phyloP scores from a whole-genome alignment of 805 yeast genomes.

The Schizosaccharomyces lindneri region DNA sequence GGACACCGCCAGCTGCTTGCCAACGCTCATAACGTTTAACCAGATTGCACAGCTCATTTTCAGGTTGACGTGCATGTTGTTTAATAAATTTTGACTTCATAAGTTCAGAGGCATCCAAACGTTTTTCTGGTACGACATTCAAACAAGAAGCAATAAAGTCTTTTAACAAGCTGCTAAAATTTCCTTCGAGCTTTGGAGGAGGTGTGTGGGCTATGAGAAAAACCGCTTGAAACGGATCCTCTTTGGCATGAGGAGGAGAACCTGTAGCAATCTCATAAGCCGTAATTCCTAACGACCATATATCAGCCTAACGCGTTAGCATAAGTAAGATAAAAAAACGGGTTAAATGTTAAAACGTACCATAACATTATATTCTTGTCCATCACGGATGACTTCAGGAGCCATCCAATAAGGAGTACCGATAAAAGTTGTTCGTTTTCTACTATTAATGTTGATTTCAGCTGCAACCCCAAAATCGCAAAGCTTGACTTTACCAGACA shows the following conservation, averaged over 20 bases:
- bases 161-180: slow-evolving; percentile 47
- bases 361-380: slow-evolving; percentile 23
- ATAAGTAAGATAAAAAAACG: background rate
- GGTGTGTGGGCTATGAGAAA: slow-evolving; percentile 75
- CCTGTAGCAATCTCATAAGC: slow-evolving; percentile 88
- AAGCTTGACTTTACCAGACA: slow-evolving; percentile 69
- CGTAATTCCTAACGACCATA: slow-evolving; percentile 93
- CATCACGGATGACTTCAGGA: slow-evolving; percentile 23
- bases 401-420: slow-evolving; percentile 36
- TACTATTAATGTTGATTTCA: slow-evolving; percentile 45
- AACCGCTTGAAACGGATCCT: slow-evolving; percentile 87
- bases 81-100: slow-evolving; percentile 49
- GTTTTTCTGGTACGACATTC: slow-evolving; percentile 76
- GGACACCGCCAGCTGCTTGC: slow-evolving; percentile 31
- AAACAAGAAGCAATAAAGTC: slow-evolving; percentile 78
- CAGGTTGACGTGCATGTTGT: slow-evolving; percentile 33
- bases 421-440: slow-evolving; percentile 82
- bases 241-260: slow-evolving; percentile 89
- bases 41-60: slow-evolving; percentile 41
- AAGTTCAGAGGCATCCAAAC: slow-evolving; percentile 71
- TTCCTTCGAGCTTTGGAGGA: slow-evolving; percentile 89
- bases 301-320: slow-evolving; percentile 33
- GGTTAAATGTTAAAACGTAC: slow-evolving; percentile 15
- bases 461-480: slow-evolving; percentile 99
- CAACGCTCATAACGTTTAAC: slow-evolving; percentile 24